A percentile compares a stretch with the other conserved stretches of the same genome.
These are phyloP conservation scores for Carex arenaria DNA, from an alignment of 202 grass and related monocot genomes.

Conservation along the genomic window DNA sequence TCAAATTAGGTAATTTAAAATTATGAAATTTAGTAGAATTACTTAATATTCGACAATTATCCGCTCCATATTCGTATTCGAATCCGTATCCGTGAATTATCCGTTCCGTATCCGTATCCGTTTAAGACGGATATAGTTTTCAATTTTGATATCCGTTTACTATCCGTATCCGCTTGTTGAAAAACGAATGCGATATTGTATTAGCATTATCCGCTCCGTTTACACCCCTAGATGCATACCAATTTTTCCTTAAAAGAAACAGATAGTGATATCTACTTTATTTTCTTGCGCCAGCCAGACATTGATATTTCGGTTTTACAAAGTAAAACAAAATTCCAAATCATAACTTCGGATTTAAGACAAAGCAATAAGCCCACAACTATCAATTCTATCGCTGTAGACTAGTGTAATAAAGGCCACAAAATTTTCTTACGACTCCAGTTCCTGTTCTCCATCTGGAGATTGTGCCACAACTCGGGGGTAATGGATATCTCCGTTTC, in stretches of 20 bases:
- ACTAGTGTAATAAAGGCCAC: not conserved
- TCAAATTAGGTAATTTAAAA: no score
- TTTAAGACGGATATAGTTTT: no score
- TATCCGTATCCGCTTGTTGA: no score
- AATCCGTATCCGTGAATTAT: no score
- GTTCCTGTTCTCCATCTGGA: not conserved
- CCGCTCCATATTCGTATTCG: no score
- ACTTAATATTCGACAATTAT: no score
- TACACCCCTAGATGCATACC: no score
- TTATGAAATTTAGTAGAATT: no score
- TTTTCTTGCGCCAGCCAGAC: not conserved
- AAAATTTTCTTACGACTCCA: not conserved
- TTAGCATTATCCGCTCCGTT: no score
- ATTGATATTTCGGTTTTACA: not conserved
- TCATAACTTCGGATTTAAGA: slow-evolving; percentile 17
- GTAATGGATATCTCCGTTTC: not conserved
- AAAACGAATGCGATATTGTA: no score
- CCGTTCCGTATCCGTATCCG: no score
- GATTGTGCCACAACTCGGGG: not conserved
- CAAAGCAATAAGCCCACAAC: not conserved
- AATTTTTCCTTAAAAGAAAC: not conserved
- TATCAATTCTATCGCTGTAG: not conserved
- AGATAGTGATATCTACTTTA: not conserved
- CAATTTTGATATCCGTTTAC: no score
- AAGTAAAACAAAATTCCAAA: not conserved